phyloP scores from a whole-genome alignment of 495 filamentous ascomycete genomes.

The Lindgomyces ingoldianus region DNA sequence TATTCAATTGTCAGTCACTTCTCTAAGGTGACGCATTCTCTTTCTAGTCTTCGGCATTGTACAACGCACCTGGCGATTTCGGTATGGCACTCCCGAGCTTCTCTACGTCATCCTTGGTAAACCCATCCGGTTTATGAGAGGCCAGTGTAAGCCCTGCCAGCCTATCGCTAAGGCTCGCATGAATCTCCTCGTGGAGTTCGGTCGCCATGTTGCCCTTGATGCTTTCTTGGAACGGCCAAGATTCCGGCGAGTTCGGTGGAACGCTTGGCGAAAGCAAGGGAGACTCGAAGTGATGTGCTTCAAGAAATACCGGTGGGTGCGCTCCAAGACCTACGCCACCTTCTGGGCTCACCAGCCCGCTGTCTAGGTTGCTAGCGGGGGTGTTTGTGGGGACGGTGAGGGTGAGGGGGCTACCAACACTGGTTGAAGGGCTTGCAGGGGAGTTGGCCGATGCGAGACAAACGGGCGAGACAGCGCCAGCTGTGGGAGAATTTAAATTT shows the following conservation, averaged over 20 bases:
- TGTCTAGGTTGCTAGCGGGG: neutral
- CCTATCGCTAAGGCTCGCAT: neutral
- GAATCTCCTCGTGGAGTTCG: neutral
- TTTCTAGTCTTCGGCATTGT: neutral
- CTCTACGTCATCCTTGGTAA: neutral
- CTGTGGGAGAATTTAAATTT: no score
- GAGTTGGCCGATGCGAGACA: no score
- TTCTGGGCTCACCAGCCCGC: neutral
- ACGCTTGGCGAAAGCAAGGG: neutral
- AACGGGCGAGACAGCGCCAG: no score
- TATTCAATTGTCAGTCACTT: neutral
- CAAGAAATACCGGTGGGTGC: constrained; percentile 1
- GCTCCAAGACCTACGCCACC: neutral
- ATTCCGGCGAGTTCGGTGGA: constrained; percentile 3
- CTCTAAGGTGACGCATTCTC: neutral
- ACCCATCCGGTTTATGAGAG: neutral
- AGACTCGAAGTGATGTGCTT: constrained; percentile 4
- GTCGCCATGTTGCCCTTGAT: neutral
- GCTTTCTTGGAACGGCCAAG: neutral
- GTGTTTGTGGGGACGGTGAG: neutral
- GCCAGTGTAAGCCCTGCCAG: neutral
- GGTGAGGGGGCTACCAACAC: neutral
- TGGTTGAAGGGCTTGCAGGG: neutral
- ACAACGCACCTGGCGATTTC: constrained; percentile 16
- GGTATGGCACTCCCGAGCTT: neutral